Evolutionary conservation across 176 grass and related monocot genomes (phyloP).

Genomic region (Oryza punctata): DNA sequence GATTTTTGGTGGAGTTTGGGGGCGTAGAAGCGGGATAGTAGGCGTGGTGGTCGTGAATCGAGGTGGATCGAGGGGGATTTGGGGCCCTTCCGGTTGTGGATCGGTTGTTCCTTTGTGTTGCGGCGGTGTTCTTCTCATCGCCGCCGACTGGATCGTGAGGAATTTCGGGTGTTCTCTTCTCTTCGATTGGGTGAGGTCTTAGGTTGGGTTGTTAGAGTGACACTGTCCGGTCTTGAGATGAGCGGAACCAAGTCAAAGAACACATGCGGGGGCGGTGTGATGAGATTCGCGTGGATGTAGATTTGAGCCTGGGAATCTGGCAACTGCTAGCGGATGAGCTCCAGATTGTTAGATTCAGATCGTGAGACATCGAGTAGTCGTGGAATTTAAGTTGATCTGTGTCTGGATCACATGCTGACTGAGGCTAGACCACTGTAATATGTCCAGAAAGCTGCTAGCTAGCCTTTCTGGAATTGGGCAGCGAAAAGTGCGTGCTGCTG

Average conservation of each 20-base stretch:
- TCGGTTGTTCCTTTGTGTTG: background rate
- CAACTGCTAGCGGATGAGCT: background rate
- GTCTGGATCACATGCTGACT: background rate
- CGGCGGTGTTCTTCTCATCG: background rate
- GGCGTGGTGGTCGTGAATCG: constrained; percentile 19
- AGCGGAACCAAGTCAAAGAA: background rate
- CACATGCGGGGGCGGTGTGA: background rate
- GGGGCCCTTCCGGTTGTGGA: background rate
- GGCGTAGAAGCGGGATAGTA: background rate
- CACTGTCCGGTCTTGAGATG: background rate
- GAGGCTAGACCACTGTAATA: background rate
- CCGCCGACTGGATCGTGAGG: background rate
- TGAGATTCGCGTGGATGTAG: background rate
- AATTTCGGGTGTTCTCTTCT: background rate
- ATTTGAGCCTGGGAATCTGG: background rate
- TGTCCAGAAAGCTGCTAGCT: background rate
- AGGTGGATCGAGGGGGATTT: background rate
- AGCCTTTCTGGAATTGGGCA: background rate
- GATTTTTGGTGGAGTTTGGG: background rate
- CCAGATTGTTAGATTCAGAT: constrained; percentile 35
- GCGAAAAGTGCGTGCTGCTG: background rate
- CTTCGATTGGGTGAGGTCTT: background rate
- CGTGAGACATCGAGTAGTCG: background rate
- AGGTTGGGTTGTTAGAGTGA: background rate
- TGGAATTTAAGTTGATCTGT: constrained; percentile 38